A percentile compares a stretch with the other conserved stretches of the same genome.
Conservation (phyloP, 1,284 basidiomycete genomes). For the Anthracocystis setariae region DNA sequence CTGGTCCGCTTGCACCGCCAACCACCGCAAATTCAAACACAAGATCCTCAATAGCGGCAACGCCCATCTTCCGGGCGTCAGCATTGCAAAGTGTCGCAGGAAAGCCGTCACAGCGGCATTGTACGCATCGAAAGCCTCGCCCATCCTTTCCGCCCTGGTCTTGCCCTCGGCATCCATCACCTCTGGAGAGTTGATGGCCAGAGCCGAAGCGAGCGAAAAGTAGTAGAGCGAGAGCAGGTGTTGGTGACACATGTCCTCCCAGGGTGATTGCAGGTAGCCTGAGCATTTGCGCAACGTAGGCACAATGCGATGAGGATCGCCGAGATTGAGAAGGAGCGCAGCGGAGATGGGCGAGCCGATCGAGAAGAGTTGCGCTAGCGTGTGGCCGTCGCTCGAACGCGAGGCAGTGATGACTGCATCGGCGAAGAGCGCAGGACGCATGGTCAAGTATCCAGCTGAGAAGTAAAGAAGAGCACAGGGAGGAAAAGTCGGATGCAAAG, state of each 20-base stretch:
- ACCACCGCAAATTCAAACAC: conserved; percentile 54
- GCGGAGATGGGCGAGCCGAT: conserved; percentile 34
- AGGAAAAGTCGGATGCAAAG: background rate
- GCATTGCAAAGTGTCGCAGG: conserved; percentile 50
- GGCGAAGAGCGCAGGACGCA: conserved; percentile 44
- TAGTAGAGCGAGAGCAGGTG: conserved; percentile 43
- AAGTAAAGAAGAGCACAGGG: background rate
- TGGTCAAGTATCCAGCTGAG: conserved; percentile 1
- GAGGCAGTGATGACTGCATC: conserved; percentile 43
- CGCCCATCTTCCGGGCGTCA: conserved; percentile 60
- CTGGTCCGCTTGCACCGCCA: conserved; percentile 54
- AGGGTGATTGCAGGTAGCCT: conserved; percentile 50
- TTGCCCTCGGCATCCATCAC: conserved; percentile 34
- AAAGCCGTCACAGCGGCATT: conserved; percentile 50
- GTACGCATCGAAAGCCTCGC: conserved; percentile 53
- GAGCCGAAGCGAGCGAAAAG: conserved; percentile 40
- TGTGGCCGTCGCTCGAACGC: conserved; percentile 26
- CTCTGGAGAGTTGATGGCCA: conserved; percentile 1
- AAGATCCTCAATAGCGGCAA: conserved; percentile 54
- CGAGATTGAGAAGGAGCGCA: conserved; percentile 32
- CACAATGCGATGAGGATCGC: conserved; percentile 36
- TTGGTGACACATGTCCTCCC: conserved; percentile 56
- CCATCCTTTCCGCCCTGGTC: conserved; percentile 31
- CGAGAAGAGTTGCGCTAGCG: conserved; percentile 53
- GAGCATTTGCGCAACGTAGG: conserved; percentile 41